Evolutionary conservation across 345 rosid genomes (phyloP).

Genomic region (Populus alba): DNA sequence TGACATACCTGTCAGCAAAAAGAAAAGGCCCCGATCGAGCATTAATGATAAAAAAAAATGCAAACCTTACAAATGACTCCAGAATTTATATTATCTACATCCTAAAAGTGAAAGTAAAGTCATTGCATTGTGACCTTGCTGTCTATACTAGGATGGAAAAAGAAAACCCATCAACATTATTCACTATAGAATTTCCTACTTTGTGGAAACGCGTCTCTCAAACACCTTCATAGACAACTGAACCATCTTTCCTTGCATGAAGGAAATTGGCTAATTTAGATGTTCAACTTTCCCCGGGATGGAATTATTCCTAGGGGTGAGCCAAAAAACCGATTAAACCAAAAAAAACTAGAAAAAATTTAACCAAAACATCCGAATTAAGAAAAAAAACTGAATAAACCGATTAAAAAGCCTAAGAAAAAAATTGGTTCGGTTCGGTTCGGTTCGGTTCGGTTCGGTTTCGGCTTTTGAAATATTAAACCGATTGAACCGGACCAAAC

Average conservation of each 20-base stretch:
- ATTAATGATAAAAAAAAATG: not conserved
- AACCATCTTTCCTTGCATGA: not conserved
- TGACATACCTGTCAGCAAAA: conserved; percentile 65
- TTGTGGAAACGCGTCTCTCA: not conserved
- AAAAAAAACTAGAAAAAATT: no score
- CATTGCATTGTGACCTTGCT: not conserved
- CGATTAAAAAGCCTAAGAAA: no score
- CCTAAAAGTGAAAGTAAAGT: not conserved
- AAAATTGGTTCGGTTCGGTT: no score
- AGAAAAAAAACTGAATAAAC: no score
- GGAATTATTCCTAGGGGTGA: not conserved
- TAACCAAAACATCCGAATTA: no score
- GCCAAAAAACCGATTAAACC: no score
- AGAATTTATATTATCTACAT: not conserved
- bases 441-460: no score
- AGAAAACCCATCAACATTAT: not conserved
- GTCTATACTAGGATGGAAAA: not conserved
- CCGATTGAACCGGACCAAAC: no score
- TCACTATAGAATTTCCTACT: not conserved
- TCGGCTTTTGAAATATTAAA: no score
- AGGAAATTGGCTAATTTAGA: not conserved
- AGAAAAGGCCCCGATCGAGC: not conserved
- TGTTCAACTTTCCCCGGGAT: not conserved
- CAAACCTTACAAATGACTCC: not conserved
- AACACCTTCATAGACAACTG: no score